These are phyloP conservation scores for Trichoderma aggressivum DNA, from an alignment of 2,329 filamentous ascomycete genomes.

Conservation along the genomic window DNA sequence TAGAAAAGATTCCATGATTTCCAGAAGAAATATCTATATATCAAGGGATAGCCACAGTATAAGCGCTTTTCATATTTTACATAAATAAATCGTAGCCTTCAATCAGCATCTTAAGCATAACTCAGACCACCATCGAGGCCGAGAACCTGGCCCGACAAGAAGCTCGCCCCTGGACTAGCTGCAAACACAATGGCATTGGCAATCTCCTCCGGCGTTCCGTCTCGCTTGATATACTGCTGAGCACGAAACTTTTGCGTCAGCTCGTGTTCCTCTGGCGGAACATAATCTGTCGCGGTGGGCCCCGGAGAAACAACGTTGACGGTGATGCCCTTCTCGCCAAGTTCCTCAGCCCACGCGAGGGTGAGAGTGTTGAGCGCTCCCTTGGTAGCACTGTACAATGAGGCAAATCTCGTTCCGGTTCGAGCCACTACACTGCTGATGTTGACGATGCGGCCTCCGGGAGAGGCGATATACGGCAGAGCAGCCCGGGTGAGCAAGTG, in stretches of 20 bases:
- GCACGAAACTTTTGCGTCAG: constrained; percentile 40
- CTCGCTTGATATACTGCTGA: constrained; percentile 20
- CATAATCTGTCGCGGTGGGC: constrained; percentile 53
- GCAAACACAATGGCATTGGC: constrained; percentile 22
- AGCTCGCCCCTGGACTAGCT: constrained; percentile 21
- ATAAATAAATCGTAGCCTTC: fast-evolving
- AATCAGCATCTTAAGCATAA: not conserved
- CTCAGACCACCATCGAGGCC: constrained; percentile 22
- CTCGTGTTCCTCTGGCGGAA: constrained; percentile 40
- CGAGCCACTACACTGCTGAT: constrained; percentile 44
- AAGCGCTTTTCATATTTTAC: not conserved
- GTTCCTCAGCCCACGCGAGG: constrained; percentile 52
- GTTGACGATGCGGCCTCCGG: constrained; percentile 47
- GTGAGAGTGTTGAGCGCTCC: constrained; percentile 59
- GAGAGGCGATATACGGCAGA: constrained; percentile 44
- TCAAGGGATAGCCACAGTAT: not conserved
- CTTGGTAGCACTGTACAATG: constrained; percentile 54
- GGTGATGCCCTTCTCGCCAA: constrained; percentile 48
- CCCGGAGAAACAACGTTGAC: constrained; percentile 41
- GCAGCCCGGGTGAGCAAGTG: constrained; percentile 49
- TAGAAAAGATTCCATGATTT: not conserved
- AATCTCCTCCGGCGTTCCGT: constrained; percentile 22
- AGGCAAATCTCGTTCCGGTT: constrained; percentile 40
- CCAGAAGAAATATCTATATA: not conserved
- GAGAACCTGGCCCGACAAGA: constrained; percentile 23